phyloP scores from a whole-genome alignment of 345 rosid species.

The Euphorbia pulcherrima region DNA sequence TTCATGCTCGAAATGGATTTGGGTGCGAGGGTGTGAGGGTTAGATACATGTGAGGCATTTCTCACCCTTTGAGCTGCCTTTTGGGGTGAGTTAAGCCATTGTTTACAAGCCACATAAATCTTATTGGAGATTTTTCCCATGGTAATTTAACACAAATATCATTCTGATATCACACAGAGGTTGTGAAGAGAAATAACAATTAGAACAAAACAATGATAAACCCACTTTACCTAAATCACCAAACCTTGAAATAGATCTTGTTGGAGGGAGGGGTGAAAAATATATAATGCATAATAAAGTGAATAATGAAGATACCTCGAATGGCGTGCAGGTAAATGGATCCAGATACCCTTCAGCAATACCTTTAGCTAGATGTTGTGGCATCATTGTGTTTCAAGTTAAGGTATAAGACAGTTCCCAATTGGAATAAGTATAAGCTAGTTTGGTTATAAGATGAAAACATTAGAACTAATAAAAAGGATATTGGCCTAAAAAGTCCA shows the following conservation, averaged over 20 bases:
- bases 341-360: slow-evolving; percentile 85
- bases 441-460: not conserved
- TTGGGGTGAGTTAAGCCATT: too few species aligned
- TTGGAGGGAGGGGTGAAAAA: slow-evolving; percentile 9
- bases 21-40: too few species aligned
- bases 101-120: not conserved
- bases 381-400: slow-evolving; percentile 52
- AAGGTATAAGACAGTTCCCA: slow-evolving; percentile 35
- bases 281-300: not conserved
- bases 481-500: slow-evolving; percentile 93
- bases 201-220: slow-evolving; percentile 16
- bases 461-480: slow-evolving; percentile 42
- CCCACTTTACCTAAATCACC: not conserved
- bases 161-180: not conserved
- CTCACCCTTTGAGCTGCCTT: too few species aligned
- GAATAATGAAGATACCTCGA: slow-evolving; percentile 50
- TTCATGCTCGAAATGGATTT: too few species aligned
- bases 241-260: not conserved
- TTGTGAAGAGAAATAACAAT: not conserved
- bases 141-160: not conserved
- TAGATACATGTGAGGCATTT: too few species aligned
- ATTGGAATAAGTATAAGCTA: not conserved
- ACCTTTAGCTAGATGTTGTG: slow-evolving; percentile 72
- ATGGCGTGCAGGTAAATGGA: slow-evolving; percentile 76
- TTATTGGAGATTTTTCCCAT: not conserved